Evolutionary conservation across 2,329 filamentous ascomycete genomes (phyloP).

Genomic region (Botrytis hyacinthi): DNA sequence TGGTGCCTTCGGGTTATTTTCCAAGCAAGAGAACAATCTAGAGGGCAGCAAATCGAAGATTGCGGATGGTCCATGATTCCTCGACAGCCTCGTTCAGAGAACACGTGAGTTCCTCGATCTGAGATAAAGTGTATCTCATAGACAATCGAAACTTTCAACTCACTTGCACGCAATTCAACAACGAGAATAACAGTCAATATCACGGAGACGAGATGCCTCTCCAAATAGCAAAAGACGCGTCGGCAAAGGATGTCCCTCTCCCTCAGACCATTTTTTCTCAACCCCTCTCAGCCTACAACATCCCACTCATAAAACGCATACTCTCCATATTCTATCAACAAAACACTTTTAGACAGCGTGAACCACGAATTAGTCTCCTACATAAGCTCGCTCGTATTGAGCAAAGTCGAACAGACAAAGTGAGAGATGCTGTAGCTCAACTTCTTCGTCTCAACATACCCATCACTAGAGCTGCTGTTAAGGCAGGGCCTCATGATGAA

Average conservation of each 20-base stretch:
- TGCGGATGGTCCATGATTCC: not conserved
- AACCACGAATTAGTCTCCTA: not conserved
- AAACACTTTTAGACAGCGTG: not conserved
- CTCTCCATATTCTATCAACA: not conserved
- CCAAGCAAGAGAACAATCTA: not conserved
- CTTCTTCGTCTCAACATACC: not conserved
- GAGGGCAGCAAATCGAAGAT: not conserved
- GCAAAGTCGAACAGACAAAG: not conserved
- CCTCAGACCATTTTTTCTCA: not conserved
- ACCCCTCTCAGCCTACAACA: not conserved
- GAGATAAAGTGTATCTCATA: not conserved
- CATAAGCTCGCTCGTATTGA: not conserved
- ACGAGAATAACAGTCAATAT: not conserved
- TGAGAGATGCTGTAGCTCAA: not conserved
- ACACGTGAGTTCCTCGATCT: no score
- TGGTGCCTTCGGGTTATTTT: not conserved
- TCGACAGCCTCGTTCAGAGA: not conserved
- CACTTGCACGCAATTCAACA: not conserved
- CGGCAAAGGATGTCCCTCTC: not conserved
- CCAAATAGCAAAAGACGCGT: not conserved
- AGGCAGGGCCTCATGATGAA: not conserved
- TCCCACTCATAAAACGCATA: not conserved
- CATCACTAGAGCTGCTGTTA: not conserved
- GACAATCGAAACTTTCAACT: not conserved
- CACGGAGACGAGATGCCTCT: not conserved